Evolutionary conservation across 495 filamentous ascomycete species (phyloP).

Genomic region (Acidomyces sp.): DNA sequence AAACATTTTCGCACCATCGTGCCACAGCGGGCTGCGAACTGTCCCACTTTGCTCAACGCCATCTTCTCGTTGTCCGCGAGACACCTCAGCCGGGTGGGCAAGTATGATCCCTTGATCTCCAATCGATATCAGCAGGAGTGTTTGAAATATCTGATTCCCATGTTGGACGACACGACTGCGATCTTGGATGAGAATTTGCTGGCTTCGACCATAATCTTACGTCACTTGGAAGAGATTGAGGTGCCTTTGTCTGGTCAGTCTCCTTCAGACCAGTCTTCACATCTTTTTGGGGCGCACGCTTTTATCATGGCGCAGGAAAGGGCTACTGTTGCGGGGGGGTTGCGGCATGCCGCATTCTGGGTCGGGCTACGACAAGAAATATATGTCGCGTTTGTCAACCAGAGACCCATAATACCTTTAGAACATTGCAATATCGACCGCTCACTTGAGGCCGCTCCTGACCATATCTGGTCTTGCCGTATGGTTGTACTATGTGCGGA

Average conservation of each 20-base stretch:
- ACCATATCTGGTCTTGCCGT: conserved; percentile 41
- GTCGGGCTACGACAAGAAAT: conserved; percentile 46
- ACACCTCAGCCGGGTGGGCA: conserved; percentile 11
- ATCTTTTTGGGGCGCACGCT: conserved; percentile 39
- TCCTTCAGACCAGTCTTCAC: conserved; percentile 31
- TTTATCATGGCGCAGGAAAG: conserved; percentile 33
- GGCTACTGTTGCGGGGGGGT: conserved; percentile 29
- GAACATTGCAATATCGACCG: conserved; percentile 30
- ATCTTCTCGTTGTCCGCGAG: conserved; percentile 14
- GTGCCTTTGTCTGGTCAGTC: conserved; percentile 31
- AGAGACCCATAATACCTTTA: conserved; percentile 30
- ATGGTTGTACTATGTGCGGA: conserved; percentile 41
- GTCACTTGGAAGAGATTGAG: conserved; percentile 49
- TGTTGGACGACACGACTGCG: conserved; percentile 35
- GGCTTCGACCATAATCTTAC: conserved; percentile 47
- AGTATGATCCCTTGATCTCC: conserved; percentile 9
- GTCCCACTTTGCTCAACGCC: conserved; percentile 16
- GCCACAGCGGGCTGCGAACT: conserved; percentile 15
- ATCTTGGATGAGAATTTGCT: conserved; percentile 47
- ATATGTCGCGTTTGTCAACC: conserved; percentile 41
- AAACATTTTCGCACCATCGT: conserved; percentile 15
- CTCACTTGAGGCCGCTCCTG: conserved; percentile 30
- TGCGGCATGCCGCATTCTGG: conserved; percentile 42
- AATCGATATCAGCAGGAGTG: conserved; percentile 16
- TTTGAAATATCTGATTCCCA: conserved; percentile 27